Evolutionary conservation across 208 protist genomes (phyloP), one percentile per base, ranked within the genome.

Genomic region (Crithidia fasciculata): DNA sequence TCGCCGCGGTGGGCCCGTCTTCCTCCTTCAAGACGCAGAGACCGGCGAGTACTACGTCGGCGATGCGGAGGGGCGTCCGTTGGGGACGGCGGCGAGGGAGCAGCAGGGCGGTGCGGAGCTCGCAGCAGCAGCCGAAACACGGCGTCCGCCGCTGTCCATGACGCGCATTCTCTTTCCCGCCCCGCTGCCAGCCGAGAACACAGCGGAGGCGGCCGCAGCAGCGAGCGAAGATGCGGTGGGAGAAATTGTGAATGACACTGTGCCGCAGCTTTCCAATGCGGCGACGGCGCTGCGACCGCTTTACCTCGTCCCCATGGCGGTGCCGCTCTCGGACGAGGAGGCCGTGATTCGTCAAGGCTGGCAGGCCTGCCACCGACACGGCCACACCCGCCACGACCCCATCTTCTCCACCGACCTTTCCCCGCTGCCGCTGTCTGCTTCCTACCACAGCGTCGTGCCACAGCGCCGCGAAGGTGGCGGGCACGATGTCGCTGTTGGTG

Each of bases 141-240:
- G 56, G 6, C 66, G 67, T 4, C 41, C 67, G 52, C 73, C 70
- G 15, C 65, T 87, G 12, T 70, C 82, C 37, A 87, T 87, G 82
- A 87, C 78, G 15, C 78, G 82, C 59, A 81, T 87, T 60, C 49
- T 87, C 39, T 81, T 84, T 47, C 82, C 82, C n/a, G 78, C 82
- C 0, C 82, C 82, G 7, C 16, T 57, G 47, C 16, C 28, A 3
- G 3, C n/a, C 40, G 8, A n/a, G 0, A 13, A 40, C 12, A 60
- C 40, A 39, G 18, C n/a, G 41, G n/a, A 10, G 60, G 50, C 52
- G 12, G 37, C 19, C 2, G 47, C n/a, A 19, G 18, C 28, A 55
- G 50, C 7, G 15, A 18, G n/a, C 50, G 50, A 0, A 19, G 59
- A 13, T 50, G 43, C 59, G 8, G n/a, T 37, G 9, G 9, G 47